Evolutionary conservation across 1,284 basidiomycete species (phyloP).

Genomic region (Tranzscheliella williamsii): DNA sequence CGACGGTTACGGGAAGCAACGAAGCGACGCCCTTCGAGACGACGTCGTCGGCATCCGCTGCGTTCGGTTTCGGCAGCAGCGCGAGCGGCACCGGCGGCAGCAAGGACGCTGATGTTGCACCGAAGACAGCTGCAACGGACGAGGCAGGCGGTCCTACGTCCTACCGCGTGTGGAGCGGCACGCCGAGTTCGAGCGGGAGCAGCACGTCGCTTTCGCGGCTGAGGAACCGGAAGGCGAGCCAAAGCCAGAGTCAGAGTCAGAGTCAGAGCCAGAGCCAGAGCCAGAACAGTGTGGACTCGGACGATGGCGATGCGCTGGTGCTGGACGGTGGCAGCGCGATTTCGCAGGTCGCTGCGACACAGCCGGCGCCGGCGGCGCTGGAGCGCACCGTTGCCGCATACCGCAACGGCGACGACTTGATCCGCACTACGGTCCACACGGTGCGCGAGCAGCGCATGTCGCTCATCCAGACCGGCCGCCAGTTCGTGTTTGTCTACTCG

Average conservation of each 20-base stretch:
- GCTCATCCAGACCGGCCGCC: conserved; percentile 55
- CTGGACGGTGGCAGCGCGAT: neutral
- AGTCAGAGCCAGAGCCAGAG: neutral
- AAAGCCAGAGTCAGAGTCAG: no score
- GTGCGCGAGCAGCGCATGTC: conserved; percentile 59
- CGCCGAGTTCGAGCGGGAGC: no score
- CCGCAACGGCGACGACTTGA: conserved; percentile 25
- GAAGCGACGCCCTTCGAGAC: conserved; percentile 31
- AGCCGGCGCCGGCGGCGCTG: no score
- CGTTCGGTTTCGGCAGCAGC: neutral
- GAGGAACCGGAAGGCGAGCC: no score
- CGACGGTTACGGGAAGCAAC: conserved; percentile 30
- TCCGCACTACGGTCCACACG: conserved; percentile 24
- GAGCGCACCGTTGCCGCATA: conserved; percentile 12
- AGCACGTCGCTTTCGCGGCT: no score
- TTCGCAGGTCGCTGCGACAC: neutral
- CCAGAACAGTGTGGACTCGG: neutral
- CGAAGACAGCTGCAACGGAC: no score
- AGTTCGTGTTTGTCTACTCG: conserved; percentile 57
- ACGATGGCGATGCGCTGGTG: neutral
- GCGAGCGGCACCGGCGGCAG: no score
- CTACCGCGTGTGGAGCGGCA: no score
- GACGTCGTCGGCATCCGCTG: conserved; percentile 4
- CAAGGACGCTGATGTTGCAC: no score
- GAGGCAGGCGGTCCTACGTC: no score